Evolutionary conservation across 2,329 filamentous ascomycete species (phyloP), one percentile per base, ranked within the genome.

Genomic region (Verticillium tricorpus): DNA sequence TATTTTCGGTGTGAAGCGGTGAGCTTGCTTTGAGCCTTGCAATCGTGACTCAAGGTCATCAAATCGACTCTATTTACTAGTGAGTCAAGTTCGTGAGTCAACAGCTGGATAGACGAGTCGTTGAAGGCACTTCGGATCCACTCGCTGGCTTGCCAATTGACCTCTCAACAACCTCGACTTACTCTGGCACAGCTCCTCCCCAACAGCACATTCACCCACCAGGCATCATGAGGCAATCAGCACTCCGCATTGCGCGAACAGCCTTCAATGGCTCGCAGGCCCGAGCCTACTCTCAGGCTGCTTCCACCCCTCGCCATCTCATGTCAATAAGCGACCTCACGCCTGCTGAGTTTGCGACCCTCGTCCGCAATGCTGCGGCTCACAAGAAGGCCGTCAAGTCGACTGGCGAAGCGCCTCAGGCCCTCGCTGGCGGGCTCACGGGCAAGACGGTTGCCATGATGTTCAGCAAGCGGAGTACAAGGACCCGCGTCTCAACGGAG

Each of bases 401-500:
- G 22, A 52, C 45, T 3, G 85, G 86, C 56, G 80, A 83, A 60
- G 77, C 85, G 57, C 86, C 89, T 3, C 74, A 79, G 58, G 78
- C 81, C 54, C 78, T 96, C 60, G 78, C 83, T 60, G 82, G 83
- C 50, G 80, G 85, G 12, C 78, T 99, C 65, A 77, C 84, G 1
- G 91, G 92, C 59, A 87, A 92, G 76, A 93, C 93, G 0, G 86
- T 99, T 35, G 94, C 95, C 67, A 90, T 99, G 88, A 92, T 96
- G 83, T 99, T 99, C 82, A 96, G 85, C 83, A 99, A 99, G 80
- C 88, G 93, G 68, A 96, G 91, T 70, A 99, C 95, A 14, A 87
- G 95, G 63, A 99, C 95, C 14, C 88, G 95, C 65, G 89, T 99
- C 35, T 97, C 93, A 1, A 97, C 93, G 1, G 95, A 99, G 80